Evolutionary conservation across 345 rosid species (phyloP), one percentile per base, ranked within the genome.

Genomic region (Dovyalis caffra): DNA sequence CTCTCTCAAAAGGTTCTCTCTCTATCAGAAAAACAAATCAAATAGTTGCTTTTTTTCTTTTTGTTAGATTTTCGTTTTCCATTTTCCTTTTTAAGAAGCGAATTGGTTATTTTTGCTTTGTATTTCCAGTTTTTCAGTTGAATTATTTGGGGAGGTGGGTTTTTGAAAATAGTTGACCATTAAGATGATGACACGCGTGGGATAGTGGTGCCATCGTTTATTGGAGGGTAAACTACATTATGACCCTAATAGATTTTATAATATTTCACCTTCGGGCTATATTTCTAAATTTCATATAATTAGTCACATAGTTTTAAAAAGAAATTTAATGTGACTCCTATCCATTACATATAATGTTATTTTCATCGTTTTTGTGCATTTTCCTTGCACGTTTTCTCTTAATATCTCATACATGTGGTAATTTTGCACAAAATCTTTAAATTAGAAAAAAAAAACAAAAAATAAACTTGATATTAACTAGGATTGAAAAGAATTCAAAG

Each of bases 101-200:
- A 40, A 40, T 40, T 11, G 9, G 14, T 38, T 53, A 5, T 61
- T 68, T 75, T 68, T 21, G 37, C 49, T 57, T 72, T 66, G 53
- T 76, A 0, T 40, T 75, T 53, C 65, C 5, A 38, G 23, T 60
- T 21, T 64, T 69, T 62, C 64, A 1, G 16, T 29, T 32, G 63
- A 75, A 73, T 72, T 56, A 65, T 68, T 66, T 65, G 23, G 66
- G 43, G 34, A 18, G 26, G 67, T 18, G 31, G 35, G 31, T n/a
- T 16, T 34, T 57, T 23, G 26, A 62, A 58, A 37, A 10, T 5
- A 2, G 9, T 4, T 0, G 57, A 33, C 87, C 86, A 76, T 77
- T 75, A 0, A 70, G 18, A 3, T 2, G 18, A 0, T 2, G 82
- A 69, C 88, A 79, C 87, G 87, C 79, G 78, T 64, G 1, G 0